Percentiles rank a stretch among this genome's conserved stretches.
phyloP scores from a whole-genome alignment of 805 yeast species.

The Ogataea kodamae region DNA sequence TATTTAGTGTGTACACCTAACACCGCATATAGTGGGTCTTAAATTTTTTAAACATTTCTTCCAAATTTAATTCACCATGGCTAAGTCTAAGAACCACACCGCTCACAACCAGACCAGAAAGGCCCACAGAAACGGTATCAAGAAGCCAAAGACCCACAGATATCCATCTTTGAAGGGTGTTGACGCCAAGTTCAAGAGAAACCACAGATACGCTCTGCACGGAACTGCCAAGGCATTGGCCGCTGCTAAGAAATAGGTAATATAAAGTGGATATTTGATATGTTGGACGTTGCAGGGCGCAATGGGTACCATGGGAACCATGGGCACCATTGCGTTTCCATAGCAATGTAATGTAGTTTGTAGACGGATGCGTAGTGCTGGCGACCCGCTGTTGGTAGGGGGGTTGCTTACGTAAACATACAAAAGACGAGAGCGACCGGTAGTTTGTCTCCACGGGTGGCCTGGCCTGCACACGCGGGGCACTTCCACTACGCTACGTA shows the following conservation, averaged over 20 bases:
- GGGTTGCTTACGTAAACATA: slow-evolving; percentile 2
- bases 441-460: no score
- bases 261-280: not conserved
- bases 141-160: slow-evolving; percentile 97
- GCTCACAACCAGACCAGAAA: slow-evolving; percentile 99
- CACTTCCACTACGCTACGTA: no score
- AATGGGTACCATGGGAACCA: no score
- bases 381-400: no score
- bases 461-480: no score
- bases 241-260: slow-evolving; percentile 46
- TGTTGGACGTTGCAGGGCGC: no score
- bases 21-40: slow-evolving; percentile 5
- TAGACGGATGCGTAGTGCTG: no score
- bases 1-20: slow-evolving; percentile 2
- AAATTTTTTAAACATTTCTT: slow-evolving; percentile 6
- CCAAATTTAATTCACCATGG: slow-evolving; percentile 52
- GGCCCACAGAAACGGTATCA: slow-evolving; percentile 99
- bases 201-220: slow-evolving; percentile 98
- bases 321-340: no score
- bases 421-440: no score
- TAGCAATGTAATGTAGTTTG: no score
- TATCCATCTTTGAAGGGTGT: slow-evolving; percentile 98
- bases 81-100: slow-evolving; percentile 99
- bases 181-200: slow-evolving; percentile 98
- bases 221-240: slow-evolving; percentile 96